Conservation (phyloP, 768 basidiomycete species). For the Phanerochaete carnosa region DNA sequence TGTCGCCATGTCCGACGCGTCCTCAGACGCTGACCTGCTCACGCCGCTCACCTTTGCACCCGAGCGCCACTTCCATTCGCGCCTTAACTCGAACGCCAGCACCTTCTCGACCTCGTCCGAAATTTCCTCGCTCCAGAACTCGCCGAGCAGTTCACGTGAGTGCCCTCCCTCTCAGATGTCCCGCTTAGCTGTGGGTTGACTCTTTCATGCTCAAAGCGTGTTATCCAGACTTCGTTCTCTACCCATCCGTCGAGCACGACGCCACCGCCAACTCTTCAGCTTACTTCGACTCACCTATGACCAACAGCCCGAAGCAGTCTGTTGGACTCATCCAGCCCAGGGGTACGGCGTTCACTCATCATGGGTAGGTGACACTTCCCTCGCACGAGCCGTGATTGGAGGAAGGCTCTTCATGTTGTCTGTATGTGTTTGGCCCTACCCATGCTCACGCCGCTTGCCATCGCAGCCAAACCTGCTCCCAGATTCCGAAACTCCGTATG, state of each 20-base stretch:
- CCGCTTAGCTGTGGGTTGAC: not conserved
- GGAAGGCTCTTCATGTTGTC: not conserved
- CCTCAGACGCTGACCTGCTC: constrained; percentile 48
- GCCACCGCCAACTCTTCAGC: constrained; percentile 44
- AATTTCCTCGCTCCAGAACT: constrained; percentile 34
- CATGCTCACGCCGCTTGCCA: not conserved
- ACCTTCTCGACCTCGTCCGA: constrained; percentile 39
- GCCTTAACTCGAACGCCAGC: constrained; percentile 64
- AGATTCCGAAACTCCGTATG: constrained; percentile 80
- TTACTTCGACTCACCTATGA: constrained; percentile 32
- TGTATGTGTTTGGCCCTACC: not conserved
- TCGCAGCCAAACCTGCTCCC: constrained; percentile 61
- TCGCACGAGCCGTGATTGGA: constrained; percentile 11
- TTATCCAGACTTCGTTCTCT: constrained; percentile 63
- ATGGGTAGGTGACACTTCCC: constrained; percentile 52
- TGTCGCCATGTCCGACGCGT: constrained; percentile 62
- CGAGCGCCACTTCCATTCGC: constrained; percentile 48
- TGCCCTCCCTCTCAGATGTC: constrained; percentile 1
- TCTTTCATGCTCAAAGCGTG: constrained; percentile 22
- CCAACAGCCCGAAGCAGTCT: constrained; percentile 31
- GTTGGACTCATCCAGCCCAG: constrained; percentile 71
- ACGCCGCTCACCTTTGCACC: constrained; percentile 49
- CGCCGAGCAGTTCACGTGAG: constrained; percentile 23
- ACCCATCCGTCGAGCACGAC: constrained; percentile 49
- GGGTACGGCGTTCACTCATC: constrained; percentile 52